Base-by-base conservation (phyloP, 1,284 basidiomycete genomes). In the Albatrellus sp. region DNA sequence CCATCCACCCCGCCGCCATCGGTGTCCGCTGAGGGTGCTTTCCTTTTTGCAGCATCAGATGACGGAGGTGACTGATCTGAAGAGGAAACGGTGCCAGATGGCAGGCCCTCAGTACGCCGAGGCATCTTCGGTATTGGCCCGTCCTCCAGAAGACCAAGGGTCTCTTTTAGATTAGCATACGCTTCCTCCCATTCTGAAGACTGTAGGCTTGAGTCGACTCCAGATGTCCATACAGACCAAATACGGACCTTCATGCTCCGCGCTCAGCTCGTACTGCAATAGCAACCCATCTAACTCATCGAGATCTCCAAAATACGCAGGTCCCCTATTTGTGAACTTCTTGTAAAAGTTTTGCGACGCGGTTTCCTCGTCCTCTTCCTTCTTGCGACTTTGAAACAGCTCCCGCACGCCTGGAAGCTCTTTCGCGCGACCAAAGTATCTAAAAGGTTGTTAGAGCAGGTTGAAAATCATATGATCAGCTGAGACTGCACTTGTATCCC, bases 391-490 rank as follows among this genome's bases (percentile, higher is more conserved):
- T 56, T 82, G 72, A 59, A 98, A 96, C 30, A 98, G 72, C 65
- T 98, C 94, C 50, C 84, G 84, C 4, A 98, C 91, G 40, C 96
- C 94, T 0, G 94, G 96, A 4, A 98, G 70, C 44, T 98, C 96
- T 58, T 92, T 94, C 3, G 94, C 92, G 28, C 94, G 80, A 42
- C 94, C 96, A 65, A 98, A 98, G 64, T 98, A 98, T 58, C 90
- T 93, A 52, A 1, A 19, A 45, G 36, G 9, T 2, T 1, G 8
- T 17, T 45, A 17, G 8, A 37, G 40, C 24, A 17, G 45, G 47
- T 31, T 2, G 12, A 5, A 28, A 30, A 40, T 47, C 5, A 46
- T 44, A 20, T 28, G 8, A 20, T 24, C 11, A 40, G 40, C 37
- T 29, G 10, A 30, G 13, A 7, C 72, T 82, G 52, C 54, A 91